Percentiles rank a stretch among this genome's conserved stretches.
These are phyloP conservation scores for Sporothrix pallida DNA, from an alignment of 2,329 filamentous ascomycete species.

Conservation along the genomic window DNA sequence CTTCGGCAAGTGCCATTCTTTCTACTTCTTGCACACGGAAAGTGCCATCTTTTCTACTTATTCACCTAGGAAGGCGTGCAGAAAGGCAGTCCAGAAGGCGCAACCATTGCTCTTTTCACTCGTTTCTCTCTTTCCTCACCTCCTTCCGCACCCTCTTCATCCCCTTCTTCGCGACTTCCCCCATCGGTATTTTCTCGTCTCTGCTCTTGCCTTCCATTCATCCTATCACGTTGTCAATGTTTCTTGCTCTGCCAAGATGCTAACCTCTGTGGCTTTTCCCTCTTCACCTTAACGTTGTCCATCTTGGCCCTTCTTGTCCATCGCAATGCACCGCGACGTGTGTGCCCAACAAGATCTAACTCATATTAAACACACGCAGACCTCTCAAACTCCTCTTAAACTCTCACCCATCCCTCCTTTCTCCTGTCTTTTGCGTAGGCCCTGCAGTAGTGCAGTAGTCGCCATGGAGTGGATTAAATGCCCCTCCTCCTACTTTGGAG, in stretches of 20 bases:
- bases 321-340: neutral
- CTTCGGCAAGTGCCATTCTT: neutral
- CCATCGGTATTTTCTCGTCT: neutral
- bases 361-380: neutral
- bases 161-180: neutral
- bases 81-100: neutral
- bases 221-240: neutral
- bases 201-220: conserved; percentile 8
- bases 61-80: no score
- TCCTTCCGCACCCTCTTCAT: neutral
- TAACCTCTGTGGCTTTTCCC: neutral
- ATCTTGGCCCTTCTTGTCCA: neutral
- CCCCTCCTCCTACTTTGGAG: neutral
- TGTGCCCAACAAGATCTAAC: neutral
- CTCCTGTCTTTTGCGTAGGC: neutral
- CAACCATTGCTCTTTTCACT: neutral
- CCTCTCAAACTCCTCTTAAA: neutral
- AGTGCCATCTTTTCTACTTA: neutral
- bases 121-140: conserved; percentile 1
- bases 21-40: neutral
- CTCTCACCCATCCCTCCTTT: neutral
- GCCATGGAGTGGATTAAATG: neutral
- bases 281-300: neutral
- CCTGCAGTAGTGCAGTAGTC: conserved; percentile 1
- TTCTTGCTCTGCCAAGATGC: neutral